Base-by-base conservation (phyloP, 2,329 filamentous ascomycete genomes). In the Cryphonectria parasitica region DNA sequence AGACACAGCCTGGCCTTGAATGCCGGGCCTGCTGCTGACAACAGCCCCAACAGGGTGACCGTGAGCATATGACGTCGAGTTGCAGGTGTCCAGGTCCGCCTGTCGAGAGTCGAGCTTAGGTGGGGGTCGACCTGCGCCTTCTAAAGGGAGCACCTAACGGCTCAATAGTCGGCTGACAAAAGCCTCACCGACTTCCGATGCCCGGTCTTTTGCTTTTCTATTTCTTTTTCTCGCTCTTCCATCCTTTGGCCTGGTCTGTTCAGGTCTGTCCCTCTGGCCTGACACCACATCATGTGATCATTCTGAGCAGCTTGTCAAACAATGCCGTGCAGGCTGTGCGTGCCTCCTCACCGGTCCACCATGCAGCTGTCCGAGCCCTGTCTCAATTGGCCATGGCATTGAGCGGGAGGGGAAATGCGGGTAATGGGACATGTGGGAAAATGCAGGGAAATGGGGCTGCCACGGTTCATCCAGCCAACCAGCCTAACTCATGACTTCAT, bases 41-140 rank as follows among this genome's bases (percentile, higher is more conserved):
- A 34, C 49, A 64, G 56, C 49, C 52, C 60, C 39, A 52, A 45
- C 56, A 62, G 52, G 52, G 52, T 71, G 69, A 71, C 66, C 49
- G 64, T 52, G 70, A 58, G 54, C 70, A 68, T 49, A 71, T 71
- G 70, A 71, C 70, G 70, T 71, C 63, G 70, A 45, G 62, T 22
- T 39, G 70, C 70, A 71, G 70, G 62, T 71, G 70, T 39, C n/a
- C n/a, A 19, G n/a, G 61, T 43, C 41, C n/a, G 34, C 6, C 61
- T 64, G 58, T n/a, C 22, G 11, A n/a, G 7, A 15, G 60, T 34
- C 34, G 7, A 34, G 54, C 5, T 58, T 31, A 25, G 25, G 34
- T 63, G 36, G 58, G 28, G 31, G 34, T 17, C 34, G 19, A 17
- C 25, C 45, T 56, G 52, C 52, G 52, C 52, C 52, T 25, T 17